Conservation (phyloP, 2,329 filamentous ascomycete species). For the Ampelomyces quisqualis region DNA sequence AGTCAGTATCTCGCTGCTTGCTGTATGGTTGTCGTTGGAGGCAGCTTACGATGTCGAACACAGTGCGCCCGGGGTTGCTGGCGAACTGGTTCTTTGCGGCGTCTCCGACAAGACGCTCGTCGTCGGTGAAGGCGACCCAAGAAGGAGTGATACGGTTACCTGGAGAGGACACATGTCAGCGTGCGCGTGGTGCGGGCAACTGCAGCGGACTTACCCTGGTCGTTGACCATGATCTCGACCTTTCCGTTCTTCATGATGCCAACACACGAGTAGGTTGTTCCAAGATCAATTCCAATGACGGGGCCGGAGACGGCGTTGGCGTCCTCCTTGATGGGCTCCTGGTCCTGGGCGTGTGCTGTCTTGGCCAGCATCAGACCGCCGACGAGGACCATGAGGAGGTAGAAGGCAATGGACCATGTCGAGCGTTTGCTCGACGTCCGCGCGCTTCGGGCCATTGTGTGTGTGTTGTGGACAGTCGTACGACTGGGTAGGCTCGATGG, state of each 20-base stretch:
- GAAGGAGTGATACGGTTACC: constrained; percentile 56
- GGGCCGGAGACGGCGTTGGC: constrained; percentile 49
- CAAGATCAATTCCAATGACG: constrained; percentile 80
- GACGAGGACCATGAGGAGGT: constrained; percentile 84
- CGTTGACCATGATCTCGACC: constrained; percentile 49
- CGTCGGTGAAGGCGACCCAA: constrained; percentile 94
- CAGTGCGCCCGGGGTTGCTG: constrained; percentile 52
- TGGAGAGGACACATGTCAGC: constrained; percentile 29
- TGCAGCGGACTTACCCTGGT: constrained; percentile 38
- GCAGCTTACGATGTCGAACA: constrained; percentile 48
- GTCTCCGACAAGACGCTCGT: constrained; percentile 95
- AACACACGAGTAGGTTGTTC: constrained; percentile 92
- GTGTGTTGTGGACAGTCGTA: constrained; percentile 23
- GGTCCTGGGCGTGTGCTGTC: constrained; percentile 70
- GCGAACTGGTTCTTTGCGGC: constrained; percentile 58
- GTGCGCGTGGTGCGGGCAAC: constrained; percentile 1
- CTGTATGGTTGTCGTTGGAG: not conserved
- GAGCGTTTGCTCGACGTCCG: constrained; percentile 68
- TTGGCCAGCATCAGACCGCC: constrained; percentile 82
- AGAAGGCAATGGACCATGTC: constrained; percentile 86
- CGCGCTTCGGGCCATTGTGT: constrained; percentile 61
- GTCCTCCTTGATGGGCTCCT: constrained; percentile 65
- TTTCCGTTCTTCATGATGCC: constrained; percentile 62
- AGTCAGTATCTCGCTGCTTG: no score
- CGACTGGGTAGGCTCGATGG: constrained; percentile 19